Evolutionary conservation across 2,329 filamentous ascomycete species (phyloP).

Genomic region (Colletotrichum sp.): DNA sequence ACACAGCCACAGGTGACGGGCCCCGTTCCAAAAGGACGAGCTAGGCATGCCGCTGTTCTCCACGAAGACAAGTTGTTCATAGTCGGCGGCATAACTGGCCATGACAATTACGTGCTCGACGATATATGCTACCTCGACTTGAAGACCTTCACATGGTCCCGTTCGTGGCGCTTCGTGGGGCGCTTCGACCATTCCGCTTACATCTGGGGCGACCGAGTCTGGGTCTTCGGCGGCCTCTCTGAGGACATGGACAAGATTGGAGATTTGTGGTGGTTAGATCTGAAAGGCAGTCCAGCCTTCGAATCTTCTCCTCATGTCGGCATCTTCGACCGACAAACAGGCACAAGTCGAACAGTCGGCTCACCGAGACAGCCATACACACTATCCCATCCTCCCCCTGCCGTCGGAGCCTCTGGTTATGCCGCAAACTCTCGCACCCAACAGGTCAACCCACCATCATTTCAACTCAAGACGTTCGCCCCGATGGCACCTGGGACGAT

Average conservation of each 20-base stretch:
- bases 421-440: constrained; percentile 72
- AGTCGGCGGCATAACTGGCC: constrained; percentile 92
- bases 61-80: constrained; percentile 98
- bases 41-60: constrained; percentile 90
- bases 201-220: constrained; percentile 89
- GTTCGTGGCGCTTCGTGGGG: constrained; percentile 92
- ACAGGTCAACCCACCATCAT: constrained; percentile 70
- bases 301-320: constrained; percentile 69
- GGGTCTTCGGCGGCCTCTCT: constrained; percentile 94
- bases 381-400: constrained; percentile 49
- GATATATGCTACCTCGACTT: constrained; percentile 97
- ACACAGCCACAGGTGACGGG: constrained; percentile 88
- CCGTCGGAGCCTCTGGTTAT: constrained; percentile 66
- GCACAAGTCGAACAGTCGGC: constrained; percentile 45
- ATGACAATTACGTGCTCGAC: constrained; percentile 90
- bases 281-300: constrained; percentile 88
- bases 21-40: constrained; percentile 85
- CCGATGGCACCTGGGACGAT: constrained; percentile 89
- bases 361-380: constrained; percentile 60
- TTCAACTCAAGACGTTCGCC: constrained; percentile 74
- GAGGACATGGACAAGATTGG: constrained; percentile 97
- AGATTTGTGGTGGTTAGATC: constrained; percentile 96
- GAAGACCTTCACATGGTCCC: constrained; percentile 97
- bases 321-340: constrained; percentile 51
- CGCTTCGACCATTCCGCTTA: constrained; percentile 95